Conservation (phyloP, 2,329 filamentous ascomycete genomes). For the Botrytis aclada region DNA sequence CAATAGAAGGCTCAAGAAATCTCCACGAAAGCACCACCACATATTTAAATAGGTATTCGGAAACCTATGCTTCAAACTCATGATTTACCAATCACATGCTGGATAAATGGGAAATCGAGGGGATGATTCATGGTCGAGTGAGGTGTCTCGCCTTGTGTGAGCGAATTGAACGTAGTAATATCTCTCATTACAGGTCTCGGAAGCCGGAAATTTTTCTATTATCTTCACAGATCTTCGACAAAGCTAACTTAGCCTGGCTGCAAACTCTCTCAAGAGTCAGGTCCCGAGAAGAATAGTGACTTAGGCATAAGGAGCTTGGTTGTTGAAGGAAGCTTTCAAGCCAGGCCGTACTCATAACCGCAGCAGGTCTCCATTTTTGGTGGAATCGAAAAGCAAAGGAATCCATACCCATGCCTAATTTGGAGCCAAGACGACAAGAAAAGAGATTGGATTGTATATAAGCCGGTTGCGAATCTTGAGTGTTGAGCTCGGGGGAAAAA, state of each 20-base stretch:
- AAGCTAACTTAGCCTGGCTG: no score
- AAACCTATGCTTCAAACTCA: not conserved
- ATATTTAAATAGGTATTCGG: not conserved
- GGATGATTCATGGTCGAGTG: not conserved
- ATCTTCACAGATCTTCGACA: not conserved
- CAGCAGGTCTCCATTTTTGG: not conserved
- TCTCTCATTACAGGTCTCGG: not conserved
- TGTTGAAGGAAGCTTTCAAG: not conserved
- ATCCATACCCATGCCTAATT: not conserved
- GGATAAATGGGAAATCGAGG: not conserved
- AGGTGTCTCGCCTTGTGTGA: fast-evolving
- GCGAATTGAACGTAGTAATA: not conserved
- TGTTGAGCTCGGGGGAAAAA: not conserved
- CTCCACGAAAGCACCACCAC: not conserved
- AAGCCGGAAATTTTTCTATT: not conserved
- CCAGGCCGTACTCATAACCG: not conserved
- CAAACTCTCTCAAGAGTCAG: not conserved
- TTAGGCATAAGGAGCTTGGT: not conserved
- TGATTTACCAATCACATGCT: not conserved
- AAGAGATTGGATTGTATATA: not conserved
- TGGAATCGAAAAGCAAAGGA: fast-evolving
- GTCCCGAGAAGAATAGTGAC: not conserved
- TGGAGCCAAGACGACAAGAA: not conserved
- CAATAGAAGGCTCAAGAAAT: not conserved
- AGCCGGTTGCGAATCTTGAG: not conserved